Evolutionary conservation across 192 early-diverging fungal species (phyloP), one percentile per base, ranked within the genome.

Genomic region (Chytriomyces confervae): DNA sequence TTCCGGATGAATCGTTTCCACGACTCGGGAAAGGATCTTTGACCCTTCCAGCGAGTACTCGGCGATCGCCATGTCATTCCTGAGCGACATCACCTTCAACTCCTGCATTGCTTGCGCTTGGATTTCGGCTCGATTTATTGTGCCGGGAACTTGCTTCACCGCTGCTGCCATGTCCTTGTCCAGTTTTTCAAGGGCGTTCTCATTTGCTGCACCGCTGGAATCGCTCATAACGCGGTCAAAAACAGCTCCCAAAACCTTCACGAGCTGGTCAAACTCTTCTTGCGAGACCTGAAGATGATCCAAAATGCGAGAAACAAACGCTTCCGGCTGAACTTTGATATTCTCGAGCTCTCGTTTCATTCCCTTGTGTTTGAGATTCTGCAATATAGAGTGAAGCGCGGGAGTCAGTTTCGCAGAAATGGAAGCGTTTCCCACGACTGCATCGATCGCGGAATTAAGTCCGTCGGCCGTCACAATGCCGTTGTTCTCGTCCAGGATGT

Each of bases 1-100:
- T 23, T 84, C 71, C 29, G 68, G 48, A 48, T 86, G 81, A 7
- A 86, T 48, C 24, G 62, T 36, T n/a, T 75, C 71, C n/a, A 86
- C 66, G 6, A 72, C 71, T 3, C 57, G 10, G 1, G 57, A 53
- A 24, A 82, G 45, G 24, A 79, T 77, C 1, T 77, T 50, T 9
- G 82, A 51, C 13, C 80, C 29, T 20, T 75, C 44, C 13, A 60
- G 50, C 24, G 81, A 77, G 16, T 72, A 79, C n/a, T 50, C 76
- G 3, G 80, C 50, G 10, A 82, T 66, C 8, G 64, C 66, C 60
- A 80, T 51, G 63, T 81, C 80, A n/a, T 44, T 45, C 4, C 75
- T 8, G 0, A 27, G 36, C 18, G 62, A 36, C 23, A 82, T 49
- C 20, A 77, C 72, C 9, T 7, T 24, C 20, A 84, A 61, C 18